Percentiles rank a stretch among this genome's conserved stretches.
Conservation (phyloP, 768 basidiomycete species). For the Royoungia palumana region DNA sequence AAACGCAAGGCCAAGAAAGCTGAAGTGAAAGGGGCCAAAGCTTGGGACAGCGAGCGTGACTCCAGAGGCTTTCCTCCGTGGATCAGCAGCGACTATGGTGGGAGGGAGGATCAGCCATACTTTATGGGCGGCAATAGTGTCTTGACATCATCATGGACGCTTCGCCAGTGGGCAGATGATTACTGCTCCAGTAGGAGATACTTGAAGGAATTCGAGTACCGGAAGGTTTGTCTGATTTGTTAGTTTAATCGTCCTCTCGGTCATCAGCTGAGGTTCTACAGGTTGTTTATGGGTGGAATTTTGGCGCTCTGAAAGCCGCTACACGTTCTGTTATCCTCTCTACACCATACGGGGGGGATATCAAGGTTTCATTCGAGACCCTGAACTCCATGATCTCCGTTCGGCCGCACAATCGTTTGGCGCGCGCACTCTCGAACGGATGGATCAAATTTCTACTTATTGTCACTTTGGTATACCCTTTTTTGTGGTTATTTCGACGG, state of each 20-base stretch:
- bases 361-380: conserved; percentile 48
- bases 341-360: conserved; percentile 36
- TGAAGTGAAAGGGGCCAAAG: conserved; percentile 42
- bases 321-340: conserved; percentile 37
- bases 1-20: conserved; percentile 40
- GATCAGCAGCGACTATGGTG: conserved; percentile 35
- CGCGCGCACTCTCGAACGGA: conserved; percentile 62
- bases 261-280: conserved; percentile 33
- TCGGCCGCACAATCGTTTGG: conserved; percentile 63
- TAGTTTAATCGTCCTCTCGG: too few species aligned
- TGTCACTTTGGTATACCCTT: conserved; percentile 69
- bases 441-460: conserved; percentile 71
- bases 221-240: conserved; percentile 45
- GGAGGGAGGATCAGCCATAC: conserved; percentile 30
- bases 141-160: conserved; percentile 54
- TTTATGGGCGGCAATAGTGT: conserved; percentile 21
- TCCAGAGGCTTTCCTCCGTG: conserved; percentile 54
- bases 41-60: conserved; percentile 43
- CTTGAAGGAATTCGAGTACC: conserved; percentile 76
- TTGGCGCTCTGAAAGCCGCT: conserved; percentile 39
- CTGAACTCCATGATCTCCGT: conserved; percentile 53
- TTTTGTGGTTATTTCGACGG: conserved; percentile 77
- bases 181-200: conserved; percentile 69
- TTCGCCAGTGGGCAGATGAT: conserved; percentile 80
- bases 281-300: conserved; percentile 60